Base-by-base conservation (phyloP, 2,329 filamentous ascomycete species). In the Sclerotiophoma versabilis region DNA sequence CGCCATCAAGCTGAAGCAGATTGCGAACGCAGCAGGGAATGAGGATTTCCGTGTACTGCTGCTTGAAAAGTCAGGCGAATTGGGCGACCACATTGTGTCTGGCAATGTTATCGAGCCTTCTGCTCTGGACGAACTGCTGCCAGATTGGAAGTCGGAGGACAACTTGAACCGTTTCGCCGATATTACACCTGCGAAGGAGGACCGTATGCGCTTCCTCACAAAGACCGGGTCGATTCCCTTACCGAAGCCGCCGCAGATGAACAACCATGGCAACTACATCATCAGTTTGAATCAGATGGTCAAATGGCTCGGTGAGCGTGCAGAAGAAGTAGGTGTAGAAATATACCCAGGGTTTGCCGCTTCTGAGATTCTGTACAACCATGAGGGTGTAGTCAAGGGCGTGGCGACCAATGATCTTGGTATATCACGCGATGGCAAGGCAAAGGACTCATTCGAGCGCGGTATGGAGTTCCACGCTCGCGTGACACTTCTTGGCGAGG, bases 391-490 rank as follows among this genome's bases (percentile, higher is more conserved):
- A 1, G 95, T 99, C 45, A 88, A 88, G 75, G 95, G 95, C 62
- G 93, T 99, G 33, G 95, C 95, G 15, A 99, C 95, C 39, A 98
- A 98, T 70, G 95, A 99, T 70, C 80, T 97, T 19, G 95, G 95
- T 32, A 85, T 99, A 55, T 87, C 84, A 9, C 84, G 92, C 49
- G 84, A 90, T 66, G 93, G 93, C 32, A 89, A 89, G 74, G 86
- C 93, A 29, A 97, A 96, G 80, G 90, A 95, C 50, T 88, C 83
- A 6, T 99, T 97, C 70, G 93, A 98, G 81, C 85, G 95, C 57
- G 95, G 95, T 56, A 99, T 99, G 95, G 95, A 96, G 78, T 99
- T 99, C 74, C 92, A 96, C 71, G 93, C 95, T 6, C 84, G 90
- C 53, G 88, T 95, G 43, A 99, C 95, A 30, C 82, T 99, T 49